Evolutionary conservation across 306 rosid species (phyloP), one percentile per base, ranked within the genome.

Genomic region (Rosa chinensis): DNA sequence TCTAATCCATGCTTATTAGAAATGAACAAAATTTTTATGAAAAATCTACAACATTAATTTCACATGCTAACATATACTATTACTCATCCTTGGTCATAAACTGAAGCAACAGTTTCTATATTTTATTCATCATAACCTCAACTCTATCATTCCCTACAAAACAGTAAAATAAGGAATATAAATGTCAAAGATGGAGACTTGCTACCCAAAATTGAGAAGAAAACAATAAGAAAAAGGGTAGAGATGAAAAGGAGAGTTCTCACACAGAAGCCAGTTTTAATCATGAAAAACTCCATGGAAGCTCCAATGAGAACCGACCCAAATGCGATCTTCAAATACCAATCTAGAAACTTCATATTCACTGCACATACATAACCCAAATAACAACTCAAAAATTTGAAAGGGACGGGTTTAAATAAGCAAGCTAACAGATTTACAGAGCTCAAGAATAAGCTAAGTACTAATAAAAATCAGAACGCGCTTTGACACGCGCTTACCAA

Each of bases 201-300:
- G 35, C 35, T 32, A 32, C 35, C 35, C 35, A 32, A 32, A 32
- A 28, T n/a, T 49, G 37, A 20, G 10, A 55, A 67, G 16, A 1
- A 6, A 21, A 74, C 7, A 58, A 45, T 10, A 45, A 72, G 6
- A 20, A 73, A 12, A 45, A 45, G 40, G 76, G 53, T 70, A 75
- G 37, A 43, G 5, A 66, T 9, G 74, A 78, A 78, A 89, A 77
- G 94, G 93, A 87, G 77, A 72, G 81, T 86, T 89, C 85, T 86
- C 97, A 82, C 85, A 94, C 98, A 94, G 91, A 94, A 94, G 85
- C 94, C 94, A 66, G 97, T 87, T 80, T 92, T 87, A 79, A 94
- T 87, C 98, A 92, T 92, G 89, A 94, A 92, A 49, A 92, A 20
- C 79, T 94, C 97, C 98, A 94, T 90, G 81, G 97, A 94, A 80